Evolutionary conservation across 305 asterid genomes (phyloP).

Genomic region (Fraxinus ornus): DNA sequence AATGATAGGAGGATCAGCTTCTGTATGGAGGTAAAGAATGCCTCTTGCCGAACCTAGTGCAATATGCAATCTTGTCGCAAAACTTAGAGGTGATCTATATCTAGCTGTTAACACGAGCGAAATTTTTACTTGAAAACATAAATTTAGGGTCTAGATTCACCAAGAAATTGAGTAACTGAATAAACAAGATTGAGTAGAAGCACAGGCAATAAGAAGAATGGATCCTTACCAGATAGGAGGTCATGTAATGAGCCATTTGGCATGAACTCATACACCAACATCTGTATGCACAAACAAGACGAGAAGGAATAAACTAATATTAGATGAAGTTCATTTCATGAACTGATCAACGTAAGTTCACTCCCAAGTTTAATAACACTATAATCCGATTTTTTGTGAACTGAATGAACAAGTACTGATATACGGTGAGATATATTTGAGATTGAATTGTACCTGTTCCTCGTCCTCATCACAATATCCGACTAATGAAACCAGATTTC

Average conservation of each 20-base stretch:
- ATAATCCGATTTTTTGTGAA: not conserved
- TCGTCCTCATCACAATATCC: conserved; percentile 54
- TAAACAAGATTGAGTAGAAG: not conserved
- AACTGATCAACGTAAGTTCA: not conserved
- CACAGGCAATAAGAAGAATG: not conserved
- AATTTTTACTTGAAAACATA: not conserved
- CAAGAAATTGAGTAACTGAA: not conserved
- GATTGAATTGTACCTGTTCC: conserved; percentile 35
- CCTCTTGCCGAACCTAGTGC: conserved; percentile 84
- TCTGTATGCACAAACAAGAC: conserved; percentile 28
- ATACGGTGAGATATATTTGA: not conserved
- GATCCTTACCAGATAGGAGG: conserved; percentile 39
- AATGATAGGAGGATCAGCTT: conserved; percentile 87
- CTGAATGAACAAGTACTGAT: not conserved
- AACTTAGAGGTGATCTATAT: conserved; percentile 47
- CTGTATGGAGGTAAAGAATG: conserved; percentile 83
- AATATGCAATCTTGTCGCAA: conserved; percentile 61
- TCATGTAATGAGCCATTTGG: conserved; percentile 54
- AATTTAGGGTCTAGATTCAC: not conserved
- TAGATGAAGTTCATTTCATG: not conserved
- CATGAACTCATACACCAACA: conserved; percentile 57
- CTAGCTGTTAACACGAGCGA: conserved; percentile 37
- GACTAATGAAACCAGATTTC: conserved; percentile 48
- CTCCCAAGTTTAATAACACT: not conserved
- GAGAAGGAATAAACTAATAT: not conserved